phyloP scores from a whole-genome alignment of 768 basidiomycete species.

The Boletus subcaerulescens region DNA sequence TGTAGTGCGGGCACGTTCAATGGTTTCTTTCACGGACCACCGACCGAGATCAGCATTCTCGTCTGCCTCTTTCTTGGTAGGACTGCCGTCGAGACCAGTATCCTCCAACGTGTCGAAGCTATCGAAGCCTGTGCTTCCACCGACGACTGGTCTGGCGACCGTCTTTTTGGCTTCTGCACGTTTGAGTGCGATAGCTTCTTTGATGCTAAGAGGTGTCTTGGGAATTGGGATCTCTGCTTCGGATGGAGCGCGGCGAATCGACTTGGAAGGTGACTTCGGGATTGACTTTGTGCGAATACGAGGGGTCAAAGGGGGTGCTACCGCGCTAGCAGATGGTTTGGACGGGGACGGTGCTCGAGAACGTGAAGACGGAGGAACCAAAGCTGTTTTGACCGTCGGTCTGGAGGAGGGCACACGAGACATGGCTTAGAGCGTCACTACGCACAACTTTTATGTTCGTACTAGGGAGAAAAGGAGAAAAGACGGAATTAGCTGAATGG shows the following conservation, averaged over 20 bases:
- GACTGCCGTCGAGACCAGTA: slow-evolving; percentile 33
- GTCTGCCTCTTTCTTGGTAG: slow-evolving; percentile 39
- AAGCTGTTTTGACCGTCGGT: slow-evolving; percentile 27
- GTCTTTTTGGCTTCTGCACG: slow-evolving; percentile 76
- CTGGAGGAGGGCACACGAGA: slow-evolving; percentile 41
- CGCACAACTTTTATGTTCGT: slow-evolving; percentile 1
- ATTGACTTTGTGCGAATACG: slow-evolving; percentile 37
- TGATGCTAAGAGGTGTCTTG: slow-evolving; percentile 48
- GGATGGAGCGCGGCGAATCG: slow-evolving; percentile 21
- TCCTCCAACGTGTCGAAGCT: slow-evolving; percentile 48
- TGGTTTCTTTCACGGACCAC: slow-evolving; percentile 67
- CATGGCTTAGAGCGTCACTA: slow-evolving; percentile 25
- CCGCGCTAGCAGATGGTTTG: slow-evolving; percentile 28
- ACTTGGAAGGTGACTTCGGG: slow-evolving; percentile 35
- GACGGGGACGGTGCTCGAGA: slow-evolving; percentile 31
- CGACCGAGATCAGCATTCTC: slow-evolving; percentile 54
- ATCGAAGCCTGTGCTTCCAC: slow-evolving; percentile 30
- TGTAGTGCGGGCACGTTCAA: slow-evolving; percentile 73
- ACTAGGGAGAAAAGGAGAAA: neutral
- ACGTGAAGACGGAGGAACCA: slow-evolving; percentile 29
- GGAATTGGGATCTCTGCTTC: slow-evolving; percentile 28
- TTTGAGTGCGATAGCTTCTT: slow-evolving; percentile 76
- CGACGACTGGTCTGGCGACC: slow-evolving; percentile 19
- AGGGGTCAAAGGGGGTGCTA: slow-evolving; percentile 27
- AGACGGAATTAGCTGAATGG: neutral